Conservation (phyloP, 2,329 filamentous ascomycete species). For the Leptographium lundbergii region DNA sequence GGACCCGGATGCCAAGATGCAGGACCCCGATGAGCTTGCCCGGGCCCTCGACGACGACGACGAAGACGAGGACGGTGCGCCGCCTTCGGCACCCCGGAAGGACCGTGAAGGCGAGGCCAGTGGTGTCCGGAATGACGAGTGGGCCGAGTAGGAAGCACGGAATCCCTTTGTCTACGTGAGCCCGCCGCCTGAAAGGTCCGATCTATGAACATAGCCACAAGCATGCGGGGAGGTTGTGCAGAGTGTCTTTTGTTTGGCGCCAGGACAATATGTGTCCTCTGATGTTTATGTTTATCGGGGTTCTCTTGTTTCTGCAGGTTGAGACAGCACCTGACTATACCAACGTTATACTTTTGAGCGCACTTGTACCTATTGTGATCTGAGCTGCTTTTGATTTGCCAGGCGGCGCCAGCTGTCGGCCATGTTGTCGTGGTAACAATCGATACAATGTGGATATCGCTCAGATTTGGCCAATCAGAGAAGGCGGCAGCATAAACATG, state of each 20-base stretch:
- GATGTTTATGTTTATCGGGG: neutral
- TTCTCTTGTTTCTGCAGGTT: neutral
- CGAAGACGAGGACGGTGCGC: slow-evolving; percentile 34
- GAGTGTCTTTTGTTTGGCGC: neutral
- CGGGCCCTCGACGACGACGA: slow-evolving; percentile 39
- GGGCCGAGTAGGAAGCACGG: slow-evolving; percentile 7
- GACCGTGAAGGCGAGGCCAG: neutral
- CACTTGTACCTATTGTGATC: neutral
- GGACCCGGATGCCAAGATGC: slow-evolving; percentile 53
- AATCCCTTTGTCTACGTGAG: neutral
- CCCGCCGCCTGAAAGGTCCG: neutral
- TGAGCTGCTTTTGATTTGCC: neutral
- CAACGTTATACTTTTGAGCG: neutral
- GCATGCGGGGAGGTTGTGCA: neutral
- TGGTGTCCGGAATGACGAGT: slow-evolving; percentile 14
- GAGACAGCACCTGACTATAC: neutral
- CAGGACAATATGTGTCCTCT: neutral
- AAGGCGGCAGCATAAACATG: slow-evolving; percentile 6
- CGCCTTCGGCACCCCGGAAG: slow-evolving; percentile 3
- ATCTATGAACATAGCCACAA: neutral
- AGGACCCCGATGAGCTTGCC: slow-evolving; percentile 52
- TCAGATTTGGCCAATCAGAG: slow-evolving; percentile 5
- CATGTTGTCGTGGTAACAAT: slow-evolving; percentile 11
- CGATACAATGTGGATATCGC: slow-evolving; percentile 1
- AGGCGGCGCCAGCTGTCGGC: neutral